Percentiles rank a stretch among this genome's conserved stretches.
Conservation (phyloP, 768 basidiomycete genomes). For the Mycena polygramma region DNA sequence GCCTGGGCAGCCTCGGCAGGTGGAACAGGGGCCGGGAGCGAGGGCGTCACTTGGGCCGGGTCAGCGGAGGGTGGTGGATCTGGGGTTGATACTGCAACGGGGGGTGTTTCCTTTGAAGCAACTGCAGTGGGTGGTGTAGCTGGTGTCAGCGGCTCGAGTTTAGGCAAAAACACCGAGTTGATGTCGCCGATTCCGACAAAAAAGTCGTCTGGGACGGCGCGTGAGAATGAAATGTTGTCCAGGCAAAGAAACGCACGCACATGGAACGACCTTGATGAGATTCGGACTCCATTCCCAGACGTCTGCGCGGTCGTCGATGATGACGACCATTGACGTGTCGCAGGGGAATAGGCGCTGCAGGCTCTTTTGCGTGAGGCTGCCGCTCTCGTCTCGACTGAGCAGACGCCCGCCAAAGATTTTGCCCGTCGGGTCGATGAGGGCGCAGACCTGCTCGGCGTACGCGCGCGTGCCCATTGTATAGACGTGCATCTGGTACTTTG, state of each 20-base stretch:
- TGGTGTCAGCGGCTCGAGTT: conserved; percentile 69
- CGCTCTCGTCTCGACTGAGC: conserved; percentile 95
- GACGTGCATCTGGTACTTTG: conserved; percentile 98
- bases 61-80: conserved; percentile 47
- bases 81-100: neutral
- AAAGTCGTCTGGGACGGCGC: conserved; percentile 82
- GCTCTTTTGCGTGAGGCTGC: conserved; percentile 94
- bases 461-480: conserved; percentile 99
- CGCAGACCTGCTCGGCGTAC: conserved; percentile 96
- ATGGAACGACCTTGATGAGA: conserved; percentile 96
- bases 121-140: conserved; percentile 41
- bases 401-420: conserved; percentile 90
- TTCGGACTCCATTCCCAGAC: conserved; percentile 99
- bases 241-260: conserved; percentile 56
- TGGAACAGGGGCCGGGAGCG: conserved; percentile 14
- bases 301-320: conserved; percentile 98
- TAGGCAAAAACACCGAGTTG: conserved; percentile 94
- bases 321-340: conserved; percentile 98
- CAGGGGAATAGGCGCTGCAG: conserved; percentile 94
- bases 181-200: conserved; percentile 99
- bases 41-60: conserved; percentile 25
- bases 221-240: conserved; percentile 29
- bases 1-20: conserved; percentile 54
- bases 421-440: conserved; percentile 91
- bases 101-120: conserved; percentile 28